These are phyloP conservation scores for Lepidium sativum DNA, from an alignment of 345 rosid species.

Conservation along the genomic window DNA sequence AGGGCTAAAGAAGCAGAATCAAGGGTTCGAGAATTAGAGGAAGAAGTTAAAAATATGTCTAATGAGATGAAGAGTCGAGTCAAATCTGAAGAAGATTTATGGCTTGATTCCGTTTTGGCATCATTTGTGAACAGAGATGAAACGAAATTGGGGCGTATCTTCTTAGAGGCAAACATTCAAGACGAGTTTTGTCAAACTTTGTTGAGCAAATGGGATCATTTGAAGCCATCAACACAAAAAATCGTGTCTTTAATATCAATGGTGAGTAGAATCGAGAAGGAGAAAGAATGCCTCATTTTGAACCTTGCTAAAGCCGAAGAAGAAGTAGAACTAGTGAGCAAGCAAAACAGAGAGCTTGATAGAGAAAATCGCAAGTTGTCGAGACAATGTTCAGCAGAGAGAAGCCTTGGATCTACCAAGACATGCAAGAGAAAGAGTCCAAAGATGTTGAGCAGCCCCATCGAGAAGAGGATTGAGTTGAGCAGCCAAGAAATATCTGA, in stretches of 20 bases:
- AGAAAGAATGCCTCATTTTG: not conserved
- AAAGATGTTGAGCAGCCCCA: not conserved
- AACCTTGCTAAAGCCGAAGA: slow-evolving; percentile 7
- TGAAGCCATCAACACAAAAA: not conserved
- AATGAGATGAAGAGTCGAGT: slow-evolving; percentile 1
- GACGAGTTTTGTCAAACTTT: not conserved
- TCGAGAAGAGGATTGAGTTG: slow-evolving; percentile 7
- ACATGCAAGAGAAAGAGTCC: not conserved
- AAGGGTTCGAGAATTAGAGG: slow-evolving; percentile 55
- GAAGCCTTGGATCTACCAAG: not conserved
- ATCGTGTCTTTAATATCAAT: not conserved
- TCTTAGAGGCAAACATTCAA: not conserved
- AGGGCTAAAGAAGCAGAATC: slow-evolving; percentile 60
- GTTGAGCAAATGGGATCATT: not conserved
- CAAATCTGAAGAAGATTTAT: not conserved
- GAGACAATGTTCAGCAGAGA: slow-evolving; percentile 6
- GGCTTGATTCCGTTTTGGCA: not conserved
- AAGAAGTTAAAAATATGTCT: slow-evolving; percentile 29
- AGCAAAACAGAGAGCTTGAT: slow-evolving; percentile 12
- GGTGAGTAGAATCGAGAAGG: slow-evolving; percentile 5
- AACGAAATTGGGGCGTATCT: not conserved
- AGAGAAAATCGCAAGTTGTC: not conserved
- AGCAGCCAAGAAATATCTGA: not conserved
- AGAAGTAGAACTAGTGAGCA: slow-evolving; percentile 6
- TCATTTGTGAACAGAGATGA: not conserved